These are phyloP conservation scores for Fusarium nisikadoi DNA, from an alignment of 2,329 filamentous ascomycete species.

Conservation along the genomic window DNA sequence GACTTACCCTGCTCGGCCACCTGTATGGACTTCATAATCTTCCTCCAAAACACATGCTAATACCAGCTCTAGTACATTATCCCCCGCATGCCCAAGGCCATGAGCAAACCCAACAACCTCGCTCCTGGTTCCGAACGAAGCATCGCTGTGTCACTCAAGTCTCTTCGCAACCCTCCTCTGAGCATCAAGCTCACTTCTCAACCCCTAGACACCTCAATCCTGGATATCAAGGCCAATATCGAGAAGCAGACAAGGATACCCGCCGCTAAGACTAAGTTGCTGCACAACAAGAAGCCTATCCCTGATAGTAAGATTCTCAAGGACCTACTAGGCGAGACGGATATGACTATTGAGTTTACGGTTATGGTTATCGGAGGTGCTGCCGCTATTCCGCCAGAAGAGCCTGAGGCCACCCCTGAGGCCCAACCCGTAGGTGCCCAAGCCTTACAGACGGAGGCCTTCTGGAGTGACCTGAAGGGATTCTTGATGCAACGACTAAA, in stretches of 20 bases:
- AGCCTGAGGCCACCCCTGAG: constrained; percentile 47
- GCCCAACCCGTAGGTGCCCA: constrained; percentile 60
- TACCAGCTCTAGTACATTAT: constrained; percentile 70
- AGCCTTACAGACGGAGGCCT: constrained; percentile 75
- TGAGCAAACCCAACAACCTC: constrained; percentile 60
- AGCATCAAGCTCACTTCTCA: constrained; percentile 73
- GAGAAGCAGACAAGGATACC: constrained; percentile 70
- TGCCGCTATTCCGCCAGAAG: constrained; percentile 56
- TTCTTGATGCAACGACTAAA: constrained; percentile 84
- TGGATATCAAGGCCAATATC: constrained; percentile 80
- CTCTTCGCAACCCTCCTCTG: constrained; percentile 78
- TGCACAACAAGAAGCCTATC: constrained; percentile 89
- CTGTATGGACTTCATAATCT: constrained; percentile 63
- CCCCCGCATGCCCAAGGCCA: constrained; percentile 70
- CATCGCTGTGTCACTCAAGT: constrained; percentile 73
- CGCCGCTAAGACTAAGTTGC: constrained; percentile 83
- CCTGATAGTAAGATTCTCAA: constrained; percentile 79
- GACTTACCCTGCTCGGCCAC: constrained; percentile 77
- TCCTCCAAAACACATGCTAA: constrained; percentile 4
- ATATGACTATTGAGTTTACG: constrained; percentile 74
- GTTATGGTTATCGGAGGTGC: constrained; percentile 88
- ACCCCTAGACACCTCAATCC: constrained; percentile 75
- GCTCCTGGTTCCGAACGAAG: constrained; percentile 65
- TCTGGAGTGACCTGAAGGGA: constrained; percentile 86
- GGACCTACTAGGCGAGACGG: constrained; percentile 70